These are phyloP conservation scores for Aspergillus caelatus DNA, from an alignment of 2,329 filamentous ascomycete species.

Conservation along the genomic window DNA sequence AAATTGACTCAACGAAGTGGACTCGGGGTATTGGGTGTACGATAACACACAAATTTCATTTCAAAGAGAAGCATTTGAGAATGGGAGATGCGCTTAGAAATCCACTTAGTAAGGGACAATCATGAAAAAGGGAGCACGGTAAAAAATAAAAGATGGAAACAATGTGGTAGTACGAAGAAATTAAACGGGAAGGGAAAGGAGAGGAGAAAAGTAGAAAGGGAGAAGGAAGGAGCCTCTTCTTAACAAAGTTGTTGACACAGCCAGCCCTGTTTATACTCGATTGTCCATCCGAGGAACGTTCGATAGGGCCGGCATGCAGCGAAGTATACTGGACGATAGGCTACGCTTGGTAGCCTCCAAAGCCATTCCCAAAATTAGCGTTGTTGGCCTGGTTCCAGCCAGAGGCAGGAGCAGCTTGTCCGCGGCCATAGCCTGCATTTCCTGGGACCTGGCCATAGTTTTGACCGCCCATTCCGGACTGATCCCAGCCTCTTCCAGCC, in stretches of 20 bases:
- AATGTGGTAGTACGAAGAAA: slow-evolving; percentile 22
- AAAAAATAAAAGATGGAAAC: slow-evolving; percentile 21
- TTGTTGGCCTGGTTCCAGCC: slow-evolving; percentile 58
- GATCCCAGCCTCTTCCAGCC: slow-evolving; percentile 59
- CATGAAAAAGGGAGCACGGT: slow-evolving; percentile 26
- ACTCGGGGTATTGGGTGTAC: slow-evolving; percentile 49
- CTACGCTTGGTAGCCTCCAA: slow-evolving; percentile 64
- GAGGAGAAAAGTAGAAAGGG: slow-evolving; percentile 21
- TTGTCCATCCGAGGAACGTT: slow-evolving; percentile 13
- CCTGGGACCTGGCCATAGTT: slow-evolving; percentile 66
- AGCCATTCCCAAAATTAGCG: slow-evolving; percentile 57
- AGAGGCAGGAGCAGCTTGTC: slow-evolving; percentile 57
- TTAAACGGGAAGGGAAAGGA: slow-evolving; percentile 23
- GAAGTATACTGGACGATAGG: slow-evolving; percentile 12
- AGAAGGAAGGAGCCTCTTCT: slow-evolving; percentile 18
- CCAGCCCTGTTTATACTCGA: slow-evolving; percentile 15
- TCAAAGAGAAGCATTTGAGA: slow-evolving; percentile 41
- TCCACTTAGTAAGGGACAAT: slow-evolving; percentile 37
- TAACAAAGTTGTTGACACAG: slow-evolving; percentile 19
- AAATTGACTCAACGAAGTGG: slow-evolving; percentile 39
- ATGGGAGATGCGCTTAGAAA: slow-evolving; percentile 41
- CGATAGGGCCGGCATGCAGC: slow-evolving; percentile 16
- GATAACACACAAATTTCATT: slow-evolving; percentile 47
- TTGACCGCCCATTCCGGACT: slow-evolving; percentile 53
- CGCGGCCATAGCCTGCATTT: slow-evolving; percentile 83